These are phyloP conservation scores for Boletales sp. DNA, from an alignment of 768 basidiomycete genomes.

Conservation along the genomic window DNA sequence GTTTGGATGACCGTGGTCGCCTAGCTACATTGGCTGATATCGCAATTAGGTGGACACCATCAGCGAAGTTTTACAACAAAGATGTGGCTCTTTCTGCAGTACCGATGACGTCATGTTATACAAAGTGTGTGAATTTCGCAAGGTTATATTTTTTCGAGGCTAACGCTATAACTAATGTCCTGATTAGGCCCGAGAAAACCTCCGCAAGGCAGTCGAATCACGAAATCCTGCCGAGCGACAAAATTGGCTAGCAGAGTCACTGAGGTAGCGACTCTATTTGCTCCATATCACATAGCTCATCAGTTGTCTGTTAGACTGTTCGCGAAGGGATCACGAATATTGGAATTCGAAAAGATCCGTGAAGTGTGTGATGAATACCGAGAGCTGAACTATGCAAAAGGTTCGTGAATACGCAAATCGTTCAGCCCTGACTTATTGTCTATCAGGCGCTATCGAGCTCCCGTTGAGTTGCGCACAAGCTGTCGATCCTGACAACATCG, in stretches of 20 bases:
- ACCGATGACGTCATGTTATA: constrained; percentile 98
- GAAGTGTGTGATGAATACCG: constrained; percentile 91
- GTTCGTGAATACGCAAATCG: constrained; percentile 35
- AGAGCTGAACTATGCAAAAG: constrained; percentile 77
- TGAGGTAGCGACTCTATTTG: constrained; percentile 53
- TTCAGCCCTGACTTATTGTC: not conserved
- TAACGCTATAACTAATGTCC: constrained; percentile 1
- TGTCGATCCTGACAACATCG: constrained; percentile 72
- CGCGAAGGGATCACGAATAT: constrained; percentile 78
- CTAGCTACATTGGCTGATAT: constrained; percentile 4
- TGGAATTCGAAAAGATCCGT: constrained; percentile 79
- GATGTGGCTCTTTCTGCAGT: constrained; percentile 97
- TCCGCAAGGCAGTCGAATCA: constrained; percentile 85
- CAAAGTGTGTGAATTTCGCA: constrained; percentile 54
- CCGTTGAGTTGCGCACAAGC: constrained; percentile 80
- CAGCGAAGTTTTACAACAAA: constrained; percentile 88
- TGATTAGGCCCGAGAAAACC: constrained; percentile 83
- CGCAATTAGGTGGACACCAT: constrained; percentile 84
- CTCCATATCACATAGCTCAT: constrained; percentile 2
- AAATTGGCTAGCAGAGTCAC: constrained; percentile 79
- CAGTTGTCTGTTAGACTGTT: constrained; percentile 58
- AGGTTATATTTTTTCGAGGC: not conserved
- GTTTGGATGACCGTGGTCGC: constrained; percentile 21
- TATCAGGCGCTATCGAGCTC: constrained; percentile 75
- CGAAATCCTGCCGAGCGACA: constrained; percentile 69